These are phyloP conservation scores for Lactarius sanguifluus DNA, from an alignment of 768 basidiomycete genomes.

Conservation along the genomic window DNA sequence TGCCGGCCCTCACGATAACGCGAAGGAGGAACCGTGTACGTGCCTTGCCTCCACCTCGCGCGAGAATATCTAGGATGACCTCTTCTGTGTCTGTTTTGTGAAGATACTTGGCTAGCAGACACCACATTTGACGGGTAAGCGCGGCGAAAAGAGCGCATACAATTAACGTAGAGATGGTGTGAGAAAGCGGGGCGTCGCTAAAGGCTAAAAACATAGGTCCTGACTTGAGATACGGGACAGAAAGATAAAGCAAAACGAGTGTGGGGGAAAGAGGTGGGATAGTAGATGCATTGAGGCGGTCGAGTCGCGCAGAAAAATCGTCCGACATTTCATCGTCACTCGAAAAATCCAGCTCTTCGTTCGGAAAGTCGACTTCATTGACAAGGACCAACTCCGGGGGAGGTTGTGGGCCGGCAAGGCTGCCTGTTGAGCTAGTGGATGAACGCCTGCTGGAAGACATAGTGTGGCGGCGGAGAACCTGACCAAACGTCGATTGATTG, in stretches of 20 bases:
- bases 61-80: constrained; percentile 60
- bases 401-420: constrained; percentile 5
- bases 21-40: constrained; percentile 46
- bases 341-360: constrained; percentile 36
- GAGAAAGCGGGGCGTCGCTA: constrained; percentile 47
- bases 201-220: constrained; percentile 65
- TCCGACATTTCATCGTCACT: constrained; percentile 50
- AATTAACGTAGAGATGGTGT: constrained; percentile 50
- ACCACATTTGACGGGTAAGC: constrained; percentile 69
- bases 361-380: constrained; percentile 49
- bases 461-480: not conserved
- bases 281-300: constrained; percentile 38
- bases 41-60: constrained; percentile 53
- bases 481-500: too few relatives aligned
- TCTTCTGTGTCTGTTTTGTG: constrained; percentile 66
- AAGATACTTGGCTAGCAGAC: constrained; percentile 72
- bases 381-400: constrained; percentile 61
- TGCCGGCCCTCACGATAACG: constrained; percentile 44
- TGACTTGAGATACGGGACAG: constrained; percentile 66
- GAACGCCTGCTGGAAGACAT: constrained; percentile 25
- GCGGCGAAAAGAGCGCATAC: constrained; percentile 57
- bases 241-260: constrained; percentile 65
- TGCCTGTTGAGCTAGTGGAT: constrained; percentile 15
- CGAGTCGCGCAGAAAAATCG: constrained; percentile 31
- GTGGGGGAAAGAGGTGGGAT: constrained; percentile 57